Evolutionary conservation across 2,329 filamentous ascomycete genomes (phyloP), one percentile per base, ranked within the genome.

Genomic region (Ceratocystis smalleyi): DNA sequence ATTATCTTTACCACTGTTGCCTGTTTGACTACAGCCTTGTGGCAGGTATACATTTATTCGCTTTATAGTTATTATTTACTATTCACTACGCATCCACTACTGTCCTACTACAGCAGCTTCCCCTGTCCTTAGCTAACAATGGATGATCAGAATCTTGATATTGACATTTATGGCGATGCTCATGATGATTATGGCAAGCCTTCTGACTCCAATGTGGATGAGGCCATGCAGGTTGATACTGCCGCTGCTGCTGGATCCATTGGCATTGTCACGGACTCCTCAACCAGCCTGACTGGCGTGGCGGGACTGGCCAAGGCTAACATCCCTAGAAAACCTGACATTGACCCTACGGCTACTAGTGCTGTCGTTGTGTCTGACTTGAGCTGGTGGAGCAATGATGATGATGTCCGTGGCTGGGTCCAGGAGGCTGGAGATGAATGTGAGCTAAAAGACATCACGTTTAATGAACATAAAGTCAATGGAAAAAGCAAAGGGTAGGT

Each of bases 381-480:
- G 8, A 88, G 89, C 73, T 99, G 94, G 94, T 97, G 92, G 92
- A 91, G 86, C 35, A 95, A 88, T 1, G 94, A 99, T 72, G 94
- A 99, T 71, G 91, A 97, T 70, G 83, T 99, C 65, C 87, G 94
- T 63, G 88, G 87, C 61, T 96, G 91, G 89, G 80, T 88, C 27
- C 84, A 85, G 68, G 81, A 88, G 68, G 89, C 87, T n/a, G 83
- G 82, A 1, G 89, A 84, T 69, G 94, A 97, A 73, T 81, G 86
- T 57, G 89, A 96, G 71, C 77, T 97, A 19, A 91, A 89, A 70
- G 94, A 97, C 67, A 84, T 99, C 62, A 96, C 91, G 0, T 99
- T 97, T 74, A 96, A 90, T 71, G 94, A 99, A 74, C 94, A 97
- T 75, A 99, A 99, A 73, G 91, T 97, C 59, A 99, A 99, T 69